Conservation (phyloP, 2,329 filamentous ascomycete species). For the Talaromyces sp. region DNA sequence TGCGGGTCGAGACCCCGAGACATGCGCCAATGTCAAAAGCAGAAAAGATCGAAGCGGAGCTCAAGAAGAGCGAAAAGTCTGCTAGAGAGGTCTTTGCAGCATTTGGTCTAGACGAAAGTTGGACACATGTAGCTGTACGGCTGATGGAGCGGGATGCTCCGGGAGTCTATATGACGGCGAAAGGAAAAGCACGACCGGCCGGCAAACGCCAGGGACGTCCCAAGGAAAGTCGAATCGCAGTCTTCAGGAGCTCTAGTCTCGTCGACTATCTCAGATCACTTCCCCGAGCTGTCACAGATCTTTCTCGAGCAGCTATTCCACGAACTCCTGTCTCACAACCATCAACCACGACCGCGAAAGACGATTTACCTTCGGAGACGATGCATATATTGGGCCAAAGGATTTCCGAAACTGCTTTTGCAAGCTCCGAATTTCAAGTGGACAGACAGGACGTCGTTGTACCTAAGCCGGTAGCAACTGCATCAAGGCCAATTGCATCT, state of each 20-base stretch:
- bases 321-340: background rate
- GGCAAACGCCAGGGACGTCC: conserved; percentile 39
- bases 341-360: background rate
- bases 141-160: conserved; percentile 35
- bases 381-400: background rate
- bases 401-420: background rate
- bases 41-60: conserved; percentile 32
- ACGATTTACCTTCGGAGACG: background rate
- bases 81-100: conserved; percentile 22
- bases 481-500: background rate
- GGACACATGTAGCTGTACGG: conserved; percentile 40
- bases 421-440: background rate
- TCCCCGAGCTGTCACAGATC: background rate
- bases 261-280: conserved; percentile 12
- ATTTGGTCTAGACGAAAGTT: conserved; percentile 39
- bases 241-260: conserved; percentile 34
- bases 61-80: conserved; percentile 5
- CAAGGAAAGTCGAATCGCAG: conserved; percentile 36
- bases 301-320: background rate
- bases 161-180: conserved; percentile 42
- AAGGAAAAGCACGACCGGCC: conserved; percentile 36
- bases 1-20: background rate
- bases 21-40: conserved; percentile 34
- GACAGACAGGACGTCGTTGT: background rate
- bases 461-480: background rate